Base-by-base conservation (phyloP, 2,329 filamentous ascomycete species). In the Sphaerostilbella broomeana region DNA sequence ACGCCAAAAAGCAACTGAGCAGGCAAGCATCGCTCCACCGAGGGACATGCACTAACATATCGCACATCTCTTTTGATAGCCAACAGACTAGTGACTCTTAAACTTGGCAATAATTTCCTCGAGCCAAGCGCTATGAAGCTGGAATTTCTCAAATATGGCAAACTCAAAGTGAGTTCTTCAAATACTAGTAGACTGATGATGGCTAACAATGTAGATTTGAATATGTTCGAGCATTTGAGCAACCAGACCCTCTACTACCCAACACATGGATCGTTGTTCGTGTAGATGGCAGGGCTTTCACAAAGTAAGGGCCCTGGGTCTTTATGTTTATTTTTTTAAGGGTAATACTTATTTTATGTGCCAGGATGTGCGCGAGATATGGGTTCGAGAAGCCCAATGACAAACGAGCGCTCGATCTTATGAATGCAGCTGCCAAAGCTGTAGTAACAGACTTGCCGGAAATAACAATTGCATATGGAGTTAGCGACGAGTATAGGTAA, bases 201-300 rank as follows among this genome's bases (percentile, higher is more conserved):
- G 18, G 20, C 18, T n/a, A 35, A 19, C 19, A 21, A 29, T 43
- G 15, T 47, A 95, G 86, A 63, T 97, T 88, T 59, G 89, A 94
- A 67, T 98, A 98, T 63, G 90, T 97, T 47, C 86, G 86, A 59
- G 65, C 70, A 33, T 97, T 97, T 56, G 92, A 98, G 70, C 84
- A 84, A 56, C 68, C 80, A 6, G 88, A 95, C 57, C 64, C 65
- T 32, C 68, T 98, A 27, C 73, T 97, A 16, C 86, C 82, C 38
- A 94, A 94, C 57, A 97, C 90, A 18, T 98, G 89, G 88, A 84
- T 97, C 41, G 87, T 97, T 15, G 81, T 98, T 40, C 81, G 92
- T 44, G 81, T 98, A 54, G 92, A 98, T 64, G 92, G 92, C 17
- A 76, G 90, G 48, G 89, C 88, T 13, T 98, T 98, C 64, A 92